Evolutionary conservation across 352 stramenopile genomes (phyloP).

Genomic region (Phytopythium oedochilum): DNA sequence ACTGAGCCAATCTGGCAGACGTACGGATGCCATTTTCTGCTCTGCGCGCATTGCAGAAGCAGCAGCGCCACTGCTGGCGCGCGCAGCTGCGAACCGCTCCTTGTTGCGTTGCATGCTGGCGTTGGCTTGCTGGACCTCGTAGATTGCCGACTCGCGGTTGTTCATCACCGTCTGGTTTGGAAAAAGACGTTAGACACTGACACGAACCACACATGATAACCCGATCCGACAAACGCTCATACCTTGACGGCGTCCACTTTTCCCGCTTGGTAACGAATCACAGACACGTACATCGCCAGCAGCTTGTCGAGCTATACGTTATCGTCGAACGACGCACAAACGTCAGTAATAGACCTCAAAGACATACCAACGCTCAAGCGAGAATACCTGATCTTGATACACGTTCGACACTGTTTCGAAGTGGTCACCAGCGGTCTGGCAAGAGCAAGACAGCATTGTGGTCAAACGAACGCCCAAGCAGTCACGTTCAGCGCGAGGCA

Average conservation of each 20-base stretch:
- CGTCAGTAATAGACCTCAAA: neutral
- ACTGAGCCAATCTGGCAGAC: neutral
- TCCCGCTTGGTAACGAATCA: constrained; percentile 78
- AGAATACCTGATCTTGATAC: constrained; percentile 76
- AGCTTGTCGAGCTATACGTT: constrained; percentile 67
- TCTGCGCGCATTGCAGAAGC: constrained; percentile 84
- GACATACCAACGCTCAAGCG: neutral
- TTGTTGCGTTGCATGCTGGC: constrained; percentile 88
- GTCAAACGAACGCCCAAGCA: neutral
- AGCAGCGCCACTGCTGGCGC: constrained; percentile 77
- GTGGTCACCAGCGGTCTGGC: constrained; percentile 60
- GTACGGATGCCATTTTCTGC: constrained; percentile 83
- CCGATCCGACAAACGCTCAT: neutral
- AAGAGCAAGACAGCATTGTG: neutral
- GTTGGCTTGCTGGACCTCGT: constrained; percentile 87
- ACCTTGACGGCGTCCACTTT: constrained; percentile 88
- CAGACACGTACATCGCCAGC: constrained; percentile 83
- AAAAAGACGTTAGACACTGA: neutral
- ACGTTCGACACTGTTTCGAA: constrained; percentile 86
- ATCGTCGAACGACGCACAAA: neutral
- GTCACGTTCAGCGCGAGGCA: neutral
- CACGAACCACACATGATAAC: neutral
- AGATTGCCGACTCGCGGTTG: constrained; percentile 81
- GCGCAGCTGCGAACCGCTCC: constrained; percentile 79
- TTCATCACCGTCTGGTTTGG: constrained; percentile 70